These are phyloP conservation scores for Boechera stricta DNA, from an alignment of 345 rosid species.

Conservation along the genomic window DNA sequence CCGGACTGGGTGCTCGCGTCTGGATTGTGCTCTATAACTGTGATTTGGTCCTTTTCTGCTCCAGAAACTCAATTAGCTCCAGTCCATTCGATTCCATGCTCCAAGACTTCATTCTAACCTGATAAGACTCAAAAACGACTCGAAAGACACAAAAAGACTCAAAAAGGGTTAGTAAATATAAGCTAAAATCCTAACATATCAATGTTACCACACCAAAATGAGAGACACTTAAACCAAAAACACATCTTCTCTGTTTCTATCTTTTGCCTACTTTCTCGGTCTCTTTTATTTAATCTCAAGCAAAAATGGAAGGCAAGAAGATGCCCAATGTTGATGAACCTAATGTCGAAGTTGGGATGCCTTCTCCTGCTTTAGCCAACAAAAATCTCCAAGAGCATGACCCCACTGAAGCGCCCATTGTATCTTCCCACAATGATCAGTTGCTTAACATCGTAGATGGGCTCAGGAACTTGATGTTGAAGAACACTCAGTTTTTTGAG, in stretches of 20 bases:
- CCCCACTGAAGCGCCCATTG: neutral
- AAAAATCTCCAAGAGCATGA: neutral
- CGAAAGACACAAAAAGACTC: too few relatives aligned
- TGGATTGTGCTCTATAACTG: too few relatives aligned
- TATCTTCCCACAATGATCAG: neutral
- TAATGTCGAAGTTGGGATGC: neutral
- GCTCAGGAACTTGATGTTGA: neutral
- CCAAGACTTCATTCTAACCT: too few relatives aligned
- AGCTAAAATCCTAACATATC: too few relatives aligned
- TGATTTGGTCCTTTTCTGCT: too few relatives aligned
- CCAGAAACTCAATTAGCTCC: too few relatives aligned
- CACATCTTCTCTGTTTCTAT: neutral
- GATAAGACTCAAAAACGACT: too few relatives aligned
- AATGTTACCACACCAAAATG: neutral
- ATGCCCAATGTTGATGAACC: neutral
- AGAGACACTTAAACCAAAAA: neutral
- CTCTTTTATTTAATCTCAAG: neutral
- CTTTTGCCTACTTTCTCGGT: neutral
- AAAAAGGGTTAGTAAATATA: too few relatives aligned
- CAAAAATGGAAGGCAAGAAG: slow-evolving; percentile 10
- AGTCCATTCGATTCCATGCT: too few relatives aligned
- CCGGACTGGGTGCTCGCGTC: too few relatives aligned
- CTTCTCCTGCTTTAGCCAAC: neutral
- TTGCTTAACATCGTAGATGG: neutral
- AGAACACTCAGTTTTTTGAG: too few relatives aligned